Percentiles rank a stretch among this genome's conserved stretches.
These are phyloP conservation scores for Gossypium turneri DNA, from an alignment of 345 rosid genomes.

Conservation along the genomic window DNA sequence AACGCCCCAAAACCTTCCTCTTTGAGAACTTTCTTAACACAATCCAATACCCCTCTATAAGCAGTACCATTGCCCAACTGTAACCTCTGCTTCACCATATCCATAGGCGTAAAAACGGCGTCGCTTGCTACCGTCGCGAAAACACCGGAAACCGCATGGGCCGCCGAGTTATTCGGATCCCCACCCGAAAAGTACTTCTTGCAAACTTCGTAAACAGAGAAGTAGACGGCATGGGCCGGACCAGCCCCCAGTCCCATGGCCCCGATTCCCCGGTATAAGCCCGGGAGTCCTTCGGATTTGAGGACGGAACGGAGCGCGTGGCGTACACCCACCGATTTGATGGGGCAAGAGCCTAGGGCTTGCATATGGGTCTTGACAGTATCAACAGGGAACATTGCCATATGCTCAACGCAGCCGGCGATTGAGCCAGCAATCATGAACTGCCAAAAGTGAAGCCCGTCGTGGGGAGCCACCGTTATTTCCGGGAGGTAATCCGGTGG, in stretches of 20 bases:
- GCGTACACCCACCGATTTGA: constrained; percentile 63
- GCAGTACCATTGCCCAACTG: constrained; percentile 57
- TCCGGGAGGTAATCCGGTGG: constrained; percentile 62
- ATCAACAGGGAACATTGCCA: constrained; percentile 99
- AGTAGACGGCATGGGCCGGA: constrained; percentile 96
- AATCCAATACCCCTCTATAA: constrained; percentile 78
- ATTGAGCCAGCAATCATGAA: constrained; percentile 94
- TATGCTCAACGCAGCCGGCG: constrained; percentile 91
- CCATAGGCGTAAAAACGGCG: constrained; percentile 94
- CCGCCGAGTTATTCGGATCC: constrained; percentile 65
- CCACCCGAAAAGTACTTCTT: constrained; percentile 66
- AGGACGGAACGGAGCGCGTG: constrained; percentile 75
- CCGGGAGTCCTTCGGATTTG: constrained; percentile 62
- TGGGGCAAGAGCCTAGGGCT: constrained; percentile 84
- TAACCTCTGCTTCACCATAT: constrained; percentile 96
- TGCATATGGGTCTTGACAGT: constrained; percentile 98
- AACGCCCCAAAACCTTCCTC: constrained; percentile 93
- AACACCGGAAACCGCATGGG: constrained; percentile 85
- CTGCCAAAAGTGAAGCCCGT: constrained; percentile 82
- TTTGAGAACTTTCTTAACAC: constrained; percentile 59
- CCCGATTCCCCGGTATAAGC: constrained; percentile 83
- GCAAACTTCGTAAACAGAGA: constrained; percentile 75
- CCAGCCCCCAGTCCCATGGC: constrained; percentile 99
- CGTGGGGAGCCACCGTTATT: constrained; percentile 32
- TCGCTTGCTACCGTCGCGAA: constrained; percentile 91